phyloP scores from a whole-genome alignment of 1,284 basidiomycete species.

The Mycosarcoma maydis region DNA sequence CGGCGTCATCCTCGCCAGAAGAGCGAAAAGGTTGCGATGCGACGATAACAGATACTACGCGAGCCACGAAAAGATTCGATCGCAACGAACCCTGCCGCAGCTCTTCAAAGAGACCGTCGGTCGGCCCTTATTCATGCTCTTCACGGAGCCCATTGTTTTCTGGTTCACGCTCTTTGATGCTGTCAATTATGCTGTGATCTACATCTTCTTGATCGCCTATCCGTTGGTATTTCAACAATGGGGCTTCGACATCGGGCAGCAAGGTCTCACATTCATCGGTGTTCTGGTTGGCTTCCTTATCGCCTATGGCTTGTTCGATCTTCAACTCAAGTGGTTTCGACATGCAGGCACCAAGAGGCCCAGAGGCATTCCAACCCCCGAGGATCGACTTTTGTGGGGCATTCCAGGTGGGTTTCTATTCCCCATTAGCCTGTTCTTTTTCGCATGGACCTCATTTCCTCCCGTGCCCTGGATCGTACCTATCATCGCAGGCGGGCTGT shows the following conservation, averaged over 20 bases:
- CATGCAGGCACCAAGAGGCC: slow-evolving; percentile 34
- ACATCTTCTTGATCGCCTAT: slow-evolving; percentile 67
- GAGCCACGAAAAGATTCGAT: slow-evolving; percentile 64
- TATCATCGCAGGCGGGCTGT: slow-evolving; percentile 41
- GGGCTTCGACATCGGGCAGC: slow-evolving; percentile 39
- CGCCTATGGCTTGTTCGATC: slow-evolving; percentile 35
- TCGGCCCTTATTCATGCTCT: slow-evolving; percentile 57
- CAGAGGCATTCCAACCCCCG: slow-evolving; percentile 31
- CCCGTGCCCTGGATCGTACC: slow-evolving; percentile 54
- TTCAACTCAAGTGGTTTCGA: slow-evolving; percentile 33
- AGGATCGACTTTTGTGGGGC: slow-evolving; percentile 46
- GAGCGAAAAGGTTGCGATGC: slow-evolving; percentile 63
- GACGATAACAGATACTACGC: slow-evolving; percentile 65
- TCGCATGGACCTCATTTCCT: slow-evolving; percentile 57
- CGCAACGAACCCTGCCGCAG: slow-evolving; percentile 46
- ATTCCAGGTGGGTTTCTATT: slow-evolving; percentile 41
- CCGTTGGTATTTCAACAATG: slow-evolving; percentile 66
- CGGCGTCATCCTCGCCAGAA: slow-evolving; percentile 62
- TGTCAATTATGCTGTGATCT: slow-evolving; percentile 63
- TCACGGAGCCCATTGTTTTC: slow-evolving; percentile 65
- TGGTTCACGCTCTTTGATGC: slow-evolving; percentile 60
- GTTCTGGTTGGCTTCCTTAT: slow-evolving; percentile 46
- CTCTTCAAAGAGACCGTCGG: slow-evolving; percentile 57
- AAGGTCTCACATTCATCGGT: slow-evolving; percentile 53
- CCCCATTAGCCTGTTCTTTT: slow-evolving; percentile 52